Evolutionary conservation across 2,329 filamentous ascomycete species (phyloP).

Genomic region (Scleromitrula shiraiana): DNA sequence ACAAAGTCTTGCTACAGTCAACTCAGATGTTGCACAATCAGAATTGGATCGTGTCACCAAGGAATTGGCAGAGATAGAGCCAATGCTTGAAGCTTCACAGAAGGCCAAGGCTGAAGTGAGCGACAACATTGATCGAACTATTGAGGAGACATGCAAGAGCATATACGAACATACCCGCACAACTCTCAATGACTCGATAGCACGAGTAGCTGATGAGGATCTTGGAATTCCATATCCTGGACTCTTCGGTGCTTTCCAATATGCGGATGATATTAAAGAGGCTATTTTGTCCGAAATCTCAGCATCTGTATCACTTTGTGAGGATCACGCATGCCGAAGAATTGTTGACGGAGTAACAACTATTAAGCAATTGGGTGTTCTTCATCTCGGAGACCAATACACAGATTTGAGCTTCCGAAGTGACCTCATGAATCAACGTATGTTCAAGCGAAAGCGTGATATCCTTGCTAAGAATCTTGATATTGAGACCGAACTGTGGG

Average conservation of each 20-base stretch:
- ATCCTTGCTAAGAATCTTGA: slow-evolving; percentile 77
- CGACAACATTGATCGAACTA: slow-evolving; percentile 71
- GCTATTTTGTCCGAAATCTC: slow-evolving; percentile 88
- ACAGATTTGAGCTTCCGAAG: slow-evolving; percentile 79
- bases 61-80: slow-evolving; percentile 76
- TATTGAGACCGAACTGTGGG: slow-evolving; percentile 78
- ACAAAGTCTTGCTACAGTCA: slow-evolving; percentile 73
- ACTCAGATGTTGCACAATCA: slow-evolving; percentile 74
- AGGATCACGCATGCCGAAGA: slow-evolving; percentile 73
- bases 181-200: slow-evolving; percentile 67
- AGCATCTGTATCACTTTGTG: slow-evolving; percentile 67
- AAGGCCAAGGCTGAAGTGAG: slow-evolving; percentile 72
- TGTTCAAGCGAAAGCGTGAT: slow-evolving; percentile 78
- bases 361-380: slow-evolving; percentile 80
- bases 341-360: slow-evolving; percentile 74
- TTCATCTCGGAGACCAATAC: slow-evolving; percentile 84
- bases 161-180: slow-evolving; percentile 79
- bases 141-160: slow-evolving; percentile 77
- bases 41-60: slow-evolving; percentile 77
- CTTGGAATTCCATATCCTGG: slow-evolving; percentile 83
- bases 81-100: slow-evolving; percentile 74
- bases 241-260: slow-evolving; percentile 76
- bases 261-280: slow-evolving; percentile 84
- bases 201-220: slow-evolving; percentile 65
- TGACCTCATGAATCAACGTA: slow-evolving; percentile 56